Conservation (phyloP, 768 basidiomycete genomes). For the Mycena capillaripes region DNA sequence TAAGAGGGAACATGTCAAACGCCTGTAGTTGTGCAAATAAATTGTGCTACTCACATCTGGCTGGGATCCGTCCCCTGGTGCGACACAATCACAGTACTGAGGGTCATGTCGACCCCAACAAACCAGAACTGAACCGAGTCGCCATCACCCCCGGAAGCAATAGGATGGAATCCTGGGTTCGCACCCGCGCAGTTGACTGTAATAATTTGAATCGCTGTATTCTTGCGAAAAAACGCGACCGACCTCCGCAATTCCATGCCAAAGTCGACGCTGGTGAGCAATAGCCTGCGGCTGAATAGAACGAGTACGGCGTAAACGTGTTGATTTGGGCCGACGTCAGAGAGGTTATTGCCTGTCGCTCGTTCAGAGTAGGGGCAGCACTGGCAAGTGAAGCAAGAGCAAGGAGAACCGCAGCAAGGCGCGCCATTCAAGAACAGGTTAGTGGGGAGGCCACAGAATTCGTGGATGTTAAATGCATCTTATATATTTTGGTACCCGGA, state of each 20-base stretch:
- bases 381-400: constrained; percentile 33
- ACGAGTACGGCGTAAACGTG: constrained; percentile 61
- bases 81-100: constrained; percentile 52
- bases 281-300: constrained; percentile 65
- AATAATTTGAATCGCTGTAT: background rate
- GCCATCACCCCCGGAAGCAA: constrained; percentile 66
- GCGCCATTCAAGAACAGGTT: constrained; percentile 15
- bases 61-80: constrained; percentile 52
- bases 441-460: background rate
- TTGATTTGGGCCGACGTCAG: constrained; percentile 57
- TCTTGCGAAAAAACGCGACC: constrained; percentile 22
- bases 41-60: constrained; percentile 46
- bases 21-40: background rate
- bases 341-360: constrained; percentile 55
- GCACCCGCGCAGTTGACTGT: constrained; percentile 58
- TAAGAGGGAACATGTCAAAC: constrained; percentile 31
- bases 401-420: constrained; percentile 21
- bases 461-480: background rate
- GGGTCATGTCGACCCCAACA: constrained; percentile 56
- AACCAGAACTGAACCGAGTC: constrained; percentile 59
- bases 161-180: constrained; percentile 61
- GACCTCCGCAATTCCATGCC: constrained; percentile 69
- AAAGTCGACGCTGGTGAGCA: constrained; percentile 59
- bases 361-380: constrained; percentile 42
- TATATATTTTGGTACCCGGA: background rate